Percentiles rank a stretch among this genome's conserved stretches.
Evolutionary conservation across 495 filamentous ascomycete genomes (phyloP).

Genomic region (Hyaloscypha variabilis): DNA sequence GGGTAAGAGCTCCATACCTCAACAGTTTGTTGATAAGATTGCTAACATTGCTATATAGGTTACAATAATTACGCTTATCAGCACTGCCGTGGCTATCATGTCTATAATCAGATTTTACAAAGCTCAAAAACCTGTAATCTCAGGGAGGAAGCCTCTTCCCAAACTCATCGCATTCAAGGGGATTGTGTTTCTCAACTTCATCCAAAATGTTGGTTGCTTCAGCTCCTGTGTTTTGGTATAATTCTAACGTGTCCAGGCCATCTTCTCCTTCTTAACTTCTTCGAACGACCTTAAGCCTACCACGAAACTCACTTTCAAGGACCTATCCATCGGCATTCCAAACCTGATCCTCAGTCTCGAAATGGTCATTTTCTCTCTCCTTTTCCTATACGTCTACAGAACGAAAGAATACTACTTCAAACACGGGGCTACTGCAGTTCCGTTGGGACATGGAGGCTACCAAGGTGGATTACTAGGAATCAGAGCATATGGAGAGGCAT

Average conservation of each 20-base stretch:
- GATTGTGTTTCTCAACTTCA: slow-evolving; percentile 32
- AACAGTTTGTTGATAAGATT: neutral
- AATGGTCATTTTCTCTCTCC: slow-evolving; percentile 77
- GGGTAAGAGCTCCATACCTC: slow-evolving; percentile 39
- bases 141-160: slow-evolving; percentile 18
- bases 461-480: slow-evolving; percentile 14
- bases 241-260: slow-evolving; percentile 17
- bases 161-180: slow-evolving; percentile 36
- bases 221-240: neutral
- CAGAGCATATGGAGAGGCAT: slow-evolving; percentile 7
- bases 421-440: slow-evolving; percentile 20
- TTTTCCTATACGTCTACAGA: slow-evolving; percentile 81
- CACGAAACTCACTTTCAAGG: slow-evolving; percentile 73
- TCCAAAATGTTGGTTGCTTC: slow-evolving; percentile 30
- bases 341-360: slow-evolving; percentile 77
- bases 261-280: slow-evolving; percentile 27
- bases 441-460: slow-evolving; percentile 16
- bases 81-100: slow-evolving; percentile 27
- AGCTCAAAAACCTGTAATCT: slow-evolving; percentile 20
- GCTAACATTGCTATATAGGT: neutral
- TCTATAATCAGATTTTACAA: slow-evolving; percentile 32
- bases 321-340: slow-evolving; percentile 73
- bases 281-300: slow-evolving; percentile 51
- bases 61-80: slow-evolving; percentile 25
- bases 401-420: slow-evolving; percentile 64